Evolutionary conservation across 305 asterid species (phyloP).

Genomic region (Rubia tinctorum): DNA sequence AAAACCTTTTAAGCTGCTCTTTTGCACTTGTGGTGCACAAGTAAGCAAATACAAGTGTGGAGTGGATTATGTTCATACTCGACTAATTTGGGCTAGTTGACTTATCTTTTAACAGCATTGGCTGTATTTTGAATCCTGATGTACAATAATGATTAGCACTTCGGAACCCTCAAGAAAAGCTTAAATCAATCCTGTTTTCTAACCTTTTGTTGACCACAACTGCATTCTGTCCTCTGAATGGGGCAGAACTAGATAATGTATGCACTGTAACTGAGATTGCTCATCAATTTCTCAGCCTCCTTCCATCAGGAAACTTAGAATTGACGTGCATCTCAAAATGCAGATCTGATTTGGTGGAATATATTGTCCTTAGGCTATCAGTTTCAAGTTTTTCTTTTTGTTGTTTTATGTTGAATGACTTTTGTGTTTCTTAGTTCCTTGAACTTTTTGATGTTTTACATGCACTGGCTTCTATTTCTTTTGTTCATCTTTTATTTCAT

Average conservation of each 20-base stretch:
- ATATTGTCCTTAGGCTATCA: not conserved
- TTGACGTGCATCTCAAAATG: not conserved
- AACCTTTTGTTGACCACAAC: not conserved
- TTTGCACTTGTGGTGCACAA: conserved; percentile 8
- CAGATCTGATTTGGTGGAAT: not conserved
- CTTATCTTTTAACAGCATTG: not conserved
- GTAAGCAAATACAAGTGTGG: not conserved
- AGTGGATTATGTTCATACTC: not conserved
- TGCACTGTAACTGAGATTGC: not conserved
- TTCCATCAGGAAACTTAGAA: not conserved
- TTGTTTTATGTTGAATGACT: not conserved
- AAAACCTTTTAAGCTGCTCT: not conserved
- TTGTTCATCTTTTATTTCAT: not conserved
- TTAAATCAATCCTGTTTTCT: not conserved
- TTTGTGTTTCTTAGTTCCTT: not conserved
- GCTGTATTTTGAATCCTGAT: not conserved
- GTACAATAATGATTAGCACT: not conserved
- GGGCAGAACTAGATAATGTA: not conserved
- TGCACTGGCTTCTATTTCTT: not conserved
- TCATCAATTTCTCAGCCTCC: not conserved
- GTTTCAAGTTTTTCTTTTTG: not conserved
- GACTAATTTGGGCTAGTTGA: not conserved
- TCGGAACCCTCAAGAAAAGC: not conserved
- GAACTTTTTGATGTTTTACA: not conserved
- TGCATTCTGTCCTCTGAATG: not conserved